Percentiles rank a stretch among this genome's conserved stretches.
Conservation (phyloP, 2,329 filamentous ascomycete species). For the Cordyceps cateniannulata region DNA sequence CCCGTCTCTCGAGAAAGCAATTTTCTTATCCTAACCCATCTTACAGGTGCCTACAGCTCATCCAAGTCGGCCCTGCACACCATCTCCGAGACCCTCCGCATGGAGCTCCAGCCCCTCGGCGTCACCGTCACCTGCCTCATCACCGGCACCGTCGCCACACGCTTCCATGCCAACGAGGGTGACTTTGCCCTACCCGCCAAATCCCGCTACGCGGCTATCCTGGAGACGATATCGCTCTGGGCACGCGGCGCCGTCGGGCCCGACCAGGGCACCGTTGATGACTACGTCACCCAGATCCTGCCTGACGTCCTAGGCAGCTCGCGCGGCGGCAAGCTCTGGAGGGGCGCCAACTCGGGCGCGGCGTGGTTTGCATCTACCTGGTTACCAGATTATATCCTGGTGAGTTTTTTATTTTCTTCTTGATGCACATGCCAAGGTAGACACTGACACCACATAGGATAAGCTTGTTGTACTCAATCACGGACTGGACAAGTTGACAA, state of each 20-base stretch:
- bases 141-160: constrained; percentile 4
- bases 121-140: constrained; percentile 10
- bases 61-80: constrained; percentile 10
- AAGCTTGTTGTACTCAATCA: constrained; percentile 2
- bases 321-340: constrained; percentile 2
- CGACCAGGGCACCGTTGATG: constrained; percentile 2
- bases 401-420: neutral
- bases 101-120: constrained; percentile 12
- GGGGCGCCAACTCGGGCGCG: constrained; percentile 1
- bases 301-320: neutral
- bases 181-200: neutral
- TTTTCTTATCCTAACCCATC: neutral
- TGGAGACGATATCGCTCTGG: neutral
- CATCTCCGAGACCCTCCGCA: constrained; percentile 8
- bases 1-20: neutral
- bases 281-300: constrained; percentile 6
- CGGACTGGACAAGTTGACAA: neutral
- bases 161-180: constrained; percentile 1
- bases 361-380: neutral
- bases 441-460: neutral
- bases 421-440: neutral
- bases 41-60: neutral
- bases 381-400: constrained; percentile 3
- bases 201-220: neutral
- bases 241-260: constrained; percentile 1